A percentile compares a stretch with the other conserved stretches of the same genome.
These are phyloP conservation scores for Echites panduratus DNA, from an alignment of 257 asterid genomes.

Conservation along the genomic window DNA sequence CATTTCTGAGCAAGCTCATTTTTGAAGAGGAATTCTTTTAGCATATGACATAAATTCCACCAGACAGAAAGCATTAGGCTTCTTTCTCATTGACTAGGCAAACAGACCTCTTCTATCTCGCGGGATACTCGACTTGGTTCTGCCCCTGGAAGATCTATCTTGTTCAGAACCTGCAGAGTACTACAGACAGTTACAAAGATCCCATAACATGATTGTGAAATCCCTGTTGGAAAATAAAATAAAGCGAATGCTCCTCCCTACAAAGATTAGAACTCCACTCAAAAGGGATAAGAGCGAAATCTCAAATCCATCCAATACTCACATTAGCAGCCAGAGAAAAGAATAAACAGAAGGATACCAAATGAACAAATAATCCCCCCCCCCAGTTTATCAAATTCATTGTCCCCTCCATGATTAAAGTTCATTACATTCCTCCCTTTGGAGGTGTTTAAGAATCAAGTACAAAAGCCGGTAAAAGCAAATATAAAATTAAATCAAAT, in stretches of 20 bases:
- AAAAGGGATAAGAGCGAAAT: neutral
- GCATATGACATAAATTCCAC: neutral
- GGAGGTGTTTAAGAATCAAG: too few relatives aligned
- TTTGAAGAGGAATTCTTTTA: neutral
- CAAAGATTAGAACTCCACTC: neutral
- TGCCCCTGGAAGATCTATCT: conserved; percentile 99
- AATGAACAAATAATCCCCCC: neutral
- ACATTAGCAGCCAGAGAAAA: neutral
- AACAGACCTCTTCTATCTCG: conserved; percentile 97
- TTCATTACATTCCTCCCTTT: too few relatives aligned
- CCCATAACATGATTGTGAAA: neutral
- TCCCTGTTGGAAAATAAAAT: neutral
- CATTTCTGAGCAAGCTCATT: neutral
- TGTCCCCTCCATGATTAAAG: too few relatives aligned
- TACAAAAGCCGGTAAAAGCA: neutral
- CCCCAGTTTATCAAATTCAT: neutral
- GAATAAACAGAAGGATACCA: too few relatives aligned
- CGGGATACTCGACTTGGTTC: conserved; percentile 82
- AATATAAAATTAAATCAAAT: neutral
- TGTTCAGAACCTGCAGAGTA: conserved; percentile 81
- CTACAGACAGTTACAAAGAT: conserved; percentile 1
- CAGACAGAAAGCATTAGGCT: neutral
- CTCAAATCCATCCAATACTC: neutral
- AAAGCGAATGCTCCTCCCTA: neutral
- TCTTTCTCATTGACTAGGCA: conserved; percentile 11